Evolutionary conservation across 2,329 filamentous ascomycete species (phyloP), one percentile per base, ranked within the genome.

Genomic region (Sporothrix curviconia): DNA sequence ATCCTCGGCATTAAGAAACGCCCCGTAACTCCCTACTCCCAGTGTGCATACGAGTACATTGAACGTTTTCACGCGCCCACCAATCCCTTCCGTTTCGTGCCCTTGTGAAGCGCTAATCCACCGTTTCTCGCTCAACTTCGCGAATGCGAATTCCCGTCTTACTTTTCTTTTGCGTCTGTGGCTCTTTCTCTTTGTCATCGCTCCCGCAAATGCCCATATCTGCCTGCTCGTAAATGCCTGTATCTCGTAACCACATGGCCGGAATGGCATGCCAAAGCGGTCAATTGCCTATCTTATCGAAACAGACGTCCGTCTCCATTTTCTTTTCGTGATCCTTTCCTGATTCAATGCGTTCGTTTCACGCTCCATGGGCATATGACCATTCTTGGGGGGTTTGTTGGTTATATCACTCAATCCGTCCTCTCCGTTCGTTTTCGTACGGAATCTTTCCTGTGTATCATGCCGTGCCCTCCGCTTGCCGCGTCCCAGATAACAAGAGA

Each of bases 231-330:
- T 30, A 46, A 15, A 11, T n/a, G n/a, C n/a, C n/a, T n/a, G n/a
- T n/a, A n/a, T n/a, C n/a, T n/a, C n/a, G n/a, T n/a, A n/a, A 9
- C 5, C 3, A 19, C 3, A 12, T 7, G 47, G 47, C 47, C 47
- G 47, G 47, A 30, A 11, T n/a, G 32, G n/a, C n/a, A n/a, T n/a
- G n/a, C n/a, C n/a, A n/a, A n/a, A n/a, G n/a, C n/a, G n/a, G n/a
- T n/a, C n/a, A n/a, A n/a, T 50, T 50, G 47, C 37, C 47, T 50
- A 37, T 50, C 47, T 50, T 50, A 50, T 50, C 47, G 22, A 15
- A 12, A 19, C n/a, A 30, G 25, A 46, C 25, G 30, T 7, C 47
- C 47, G 47, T 50, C 17, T 50, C 47, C 47, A 37, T 50, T 19
- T 37, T 7, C 32, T 50, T 50, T 37, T 50, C 47, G 47, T 28